A percentile compares a stretch with the other conserved stretches of the same genome.
Evolutionary conservation across 1,284 basidiomycete species (phyloP).

Genomic region (Naganishia sp.): DNA sequence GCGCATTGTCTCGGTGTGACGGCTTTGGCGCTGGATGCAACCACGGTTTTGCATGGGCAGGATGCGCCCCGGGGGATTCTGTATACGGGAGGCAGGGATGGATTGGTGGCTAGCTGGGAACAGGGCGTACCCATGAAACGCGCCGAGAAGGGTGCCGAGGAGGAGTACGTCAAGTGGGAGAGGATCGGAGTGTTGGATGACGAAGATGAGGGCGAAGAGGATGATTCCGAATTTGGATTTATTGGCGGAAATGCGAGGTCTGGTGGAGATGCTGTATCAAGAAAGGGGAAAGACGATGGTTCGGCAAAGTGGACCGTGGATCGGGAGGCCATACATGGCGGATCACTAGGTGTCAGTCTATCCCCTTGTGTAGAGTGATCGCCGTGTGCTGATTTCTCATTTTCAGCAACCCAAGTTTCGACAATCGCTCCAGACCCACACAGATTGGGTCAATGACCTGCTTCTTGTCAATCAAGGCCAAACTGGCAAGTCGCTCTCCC

Average conservation of each 20-base stretch:
- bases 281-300: neutral
- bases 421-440: slow-evolving; percentile 80
- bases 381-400: neutral
- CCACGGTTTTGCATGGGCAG: slow-evolving; percentile 69
- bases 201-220: slow-evolving; percentile 62
- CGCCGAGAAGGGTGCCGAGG: slow-evolving; percentile 47
- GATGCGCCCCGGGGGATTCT: slow-evolving; percentile 80
- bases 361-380: neutral
- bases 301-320: slow-evolving; percentile 17
- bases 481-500: slow-evolving; percentile 62
- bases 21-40: slow-evolving; percentile 79
- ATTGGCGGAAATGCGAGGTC: neutral
- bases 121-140: slow-evolving; percentile 66
- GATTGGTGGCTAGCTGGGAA: slow-evolving; percentile 89
- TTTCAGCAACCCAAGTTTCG: slow-evolving; percentile 61
- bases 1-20: slow-evolving; percentile 84
- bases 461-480: slow-evolving; percentile 89
- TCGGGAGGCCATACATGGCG: slow-evolving; percentile 60
- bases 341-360: slow-evolving; percentile 38
- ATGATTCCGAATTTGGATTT: slow-evolving; percentile 40
- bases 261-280: neutral
- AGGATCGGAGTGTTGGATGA: slow-evolving; percentile 57
- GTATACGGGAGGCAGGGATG: slow-evolving; percentile 91
- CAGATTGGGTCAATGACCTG: slow-evolving; percentile 97
- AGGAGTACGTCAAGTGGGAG: slow-evolving; percentile 44